Base-by-base conservation (phyloP, 176 grass and related monocot genomes). In the Eremochloa ophiuroides region DNA sequence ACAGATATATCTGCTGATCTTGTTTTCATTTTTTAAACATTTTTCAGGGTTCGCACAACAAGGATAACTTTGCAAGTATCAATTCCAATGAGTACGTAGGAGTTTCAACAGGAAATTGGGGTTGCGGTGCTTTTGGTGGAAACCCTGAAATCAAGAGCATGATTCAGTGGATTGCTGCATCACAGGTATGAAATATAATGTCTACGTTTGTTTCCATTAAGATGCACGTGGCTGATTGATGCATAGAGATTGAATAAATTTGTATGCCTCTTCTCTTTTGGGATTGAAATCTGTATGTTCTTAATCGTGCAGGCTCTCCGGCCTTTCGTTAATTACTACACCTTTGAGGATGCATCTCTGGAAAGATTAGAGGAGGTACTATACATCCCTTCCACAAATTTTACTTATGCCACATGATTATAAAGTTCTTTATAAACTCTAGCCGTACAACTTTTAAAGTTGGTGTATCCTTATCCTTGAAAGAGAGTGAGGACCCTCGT, bases 101-200 rank as follows among this genome's bases (percentile, higher is more conserved):
- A 40, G 82, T 98, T 89, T 88, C 92, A 78, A 95, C 95, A 47
- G 95, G 95, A 87, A 98, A 98, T 67, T 98, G 95, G 95, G 95
- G 95, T 40, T 98, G 93, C 20, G 95, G 95, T 6, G 92, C 82
- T 55, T 98, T 98, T 90, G 90, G 95, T 51, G 95, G 93, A 82
- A 78, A 98, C 47, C 92, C 93, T 84, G 90, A 95, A 91, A 88
- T 93, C 68, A 98, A 98, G 80, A 89, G 95, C 85, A 93, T 95
- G 69, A 84, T 98, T 75, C 95, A 98, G 67, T 98, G 95, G 95
- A 83, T 98, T 76, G 92, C 90, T 71, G 92, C 95, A 48, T 95
- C 95, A 30, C 92, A 98, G 95, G 95, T 93, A 91, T 22, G 3
- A 43, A 75, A 16, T 70, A 43, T 7, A 41, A 51, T 53, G 17